Evolutionary conservation across 2,329 filamentous ascomycete genomes (phyloP), one percentile per base, ranked within the genome.

Genomic region (Bipolaris oryzae): DNA sequence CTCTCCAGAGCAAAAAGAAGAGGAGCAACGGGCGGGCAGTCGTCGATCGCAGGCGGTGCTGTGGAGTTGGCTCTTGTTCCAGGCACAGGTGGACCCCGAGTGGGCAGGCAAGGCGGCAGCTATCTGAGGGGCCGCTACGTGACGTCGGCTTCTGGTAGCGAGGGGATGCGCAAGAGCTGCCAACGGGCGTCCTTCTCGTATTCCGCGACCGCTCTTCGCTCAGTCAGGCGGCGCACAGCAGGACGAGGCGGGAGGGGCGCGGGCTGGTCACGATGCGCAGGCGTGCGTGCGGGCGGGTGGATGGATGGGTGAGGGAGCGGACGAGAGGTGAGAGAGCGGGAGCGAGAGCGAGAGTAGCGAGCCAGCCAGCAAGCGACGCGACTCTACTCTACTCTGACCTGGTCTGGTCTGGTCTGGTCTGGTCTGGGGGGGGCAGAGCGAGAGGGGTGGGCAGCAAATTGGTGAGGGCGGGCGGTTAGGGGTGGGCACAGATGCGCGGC

Each of bases 81-180:
- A 63, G 61, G 58, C 48, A 46, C 55, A 64, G 67, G 61, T 62
- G 61, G 70, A 55, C 60, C 64, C 58, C 41, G 58, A 55, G 53
- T 58, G 59, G 61, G 60, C 61, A 68, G 68, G 70, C 68, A 67
- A 68, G 68, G 70, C 68, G 67, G 66, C 62, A 67, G 64, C 57
- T 60, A 57, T 50, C 55, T 57, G 42, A 62, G 57, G 37, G 61
- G 62, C 62, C 57, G 58, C 58, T 64, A 60, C 52, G 63, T 62
- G 55, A 58, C 57, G 58, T 54, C 54, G 53, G 33, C 45, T 50
- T 42, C 13, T 41, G 21, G 33, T 48, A 53, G 54, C 54, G 54
- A 57, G 43, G 43, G 23, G 50, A 25, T 16, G 42, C 50, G 53
- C 48, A 50, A 37, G 16, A 28, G 49, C 16, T 43, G 37, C 52